Evolutionary conservation across 257 asterid species (phyloP), one percentile per base, ranked within the genome.

Genomic region (Solanum gandarillasii): DNA sequence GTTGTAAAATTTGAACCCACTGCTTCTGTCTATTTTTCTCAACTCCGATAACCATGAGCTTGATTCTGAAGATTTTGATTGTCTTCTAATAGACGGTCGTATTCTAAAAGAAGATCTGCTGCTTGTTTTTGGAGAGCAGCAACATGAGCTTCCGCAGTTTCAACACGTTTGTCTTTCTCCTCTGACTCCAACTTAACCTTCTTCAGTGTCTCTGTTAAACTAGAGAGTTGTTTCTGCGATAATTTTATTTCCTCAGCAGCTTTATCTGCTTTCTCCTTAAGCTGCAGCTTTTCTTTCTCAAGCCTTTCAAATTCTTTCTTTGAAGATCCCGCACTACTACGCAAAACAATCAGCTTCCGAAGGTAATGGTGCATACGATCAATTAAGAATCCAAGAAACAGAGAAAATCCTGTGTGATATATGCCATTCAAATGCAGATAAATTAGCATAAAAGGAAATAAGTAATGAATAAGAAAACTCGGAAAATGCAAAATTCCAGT

Each of bases 351-450:
- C 90, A 95, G 43, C 52, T 97, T 95, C 39, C 89, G 93, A 58
- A 95, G 89, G 92, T 95, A 95, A 86, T 95, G 98, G 91, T 97
- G 99, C 96, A 97, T 95, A 14, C 99, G 98, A 27, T 97, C 99
- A 39, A 95, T 95, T 85, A 97, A 76, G 83, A 97, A 95, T 36
- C 98, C 97, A 25, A 95, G 98, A 87, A 94, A 97, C 87, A 97
- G 92, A 73, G 95, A 93, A 88, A 95, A 95, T n/a, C 96, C 99
- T 95, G 90, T 89, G 87, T 84, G 55, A 83, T 89, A 46, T 16
- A 43, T 48, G 85, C n/a, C 85, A 48, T 48, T 81, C 29, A 81
- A 52, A 5, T 81, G 29, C 41, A 81, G 68, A 46, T 81, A 29
- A 79, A 48, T 82, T 82, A 48, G 21, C 67, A 46, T 14, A 46